Conservation (phyloP, 2,329 filamentous ascomycete genomes). For the Hypomyces rosellus region DNA sequence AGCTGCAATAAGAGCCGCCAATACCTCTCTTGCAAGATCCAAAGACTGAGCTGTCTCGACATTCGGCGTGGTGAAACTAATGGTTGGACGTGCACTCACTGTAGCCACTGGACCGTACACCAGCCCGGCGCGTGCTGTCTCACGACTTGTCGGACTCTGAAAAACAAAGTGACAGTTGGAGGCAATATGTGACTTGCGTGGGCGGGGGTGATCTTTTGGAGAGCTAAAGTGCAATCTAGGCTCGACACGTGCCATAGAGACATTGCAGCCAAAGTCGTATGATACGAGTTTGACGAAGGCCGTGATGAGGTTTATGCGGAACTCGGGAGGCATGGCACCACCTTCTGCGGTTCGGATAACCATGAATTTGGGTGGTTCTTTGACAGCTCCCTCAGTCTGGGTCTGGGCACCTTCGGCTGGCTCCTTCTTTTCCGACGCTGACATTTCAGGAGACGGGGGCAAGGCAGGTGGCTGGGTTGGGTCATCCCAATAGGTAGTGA, state of each 20-base stretch:
- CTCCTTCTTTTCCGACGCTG: constrained; percentile 17
- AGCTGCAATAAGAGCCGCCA: constrained; percentile 55
- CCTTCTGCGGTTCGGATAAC: constrained; percentile 42
- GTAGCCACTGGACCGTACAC: constrained; percentile 57
- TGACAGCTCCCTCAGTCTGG: background rate
- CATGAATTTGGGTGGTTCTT: background rate
- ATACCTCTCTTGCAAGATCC: constrained; percentile 55
- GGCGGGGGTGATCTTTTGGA: constrained; percentile 22
- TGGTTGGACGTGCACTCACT: constrained; percentile 51
- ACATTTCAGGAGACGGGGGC: constrained; percentile 27
- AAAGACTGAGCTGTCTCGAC: constrained; percentile 51
- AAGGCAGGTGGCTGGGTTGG: constrained; percentile 36
- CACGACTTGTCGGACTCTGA: constrained; percentile 53
- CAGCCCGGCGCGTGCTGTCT: constrained; percentile 52
- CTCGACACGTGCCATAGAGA: constrained; percentile 49
- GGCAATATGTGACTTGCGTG: constrained; percentile 48
- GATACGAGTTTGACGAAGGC: constrained; percentile 59
- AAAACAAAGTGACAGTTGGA: constrained; percentile 55
- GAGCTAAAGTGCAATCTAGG: constrained; percentile 51
- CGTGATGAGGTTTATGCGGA: constrained; percentile 49
- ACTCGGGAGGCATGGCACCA: constrained; percentile 51
- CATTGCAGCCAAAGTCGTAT: constrained; percentile 61
- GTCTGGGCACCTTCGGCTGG: constrained; percentile 4
- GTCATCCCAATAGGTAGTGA: constrained; percentile 57
- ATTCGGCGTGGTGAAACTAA: constrained; percentile 39